Evolutionary conservation across 2,329 filamentous ascomycete species (phyloP).

Genomic region (Pseudocercospora fijiensis): DNA sequence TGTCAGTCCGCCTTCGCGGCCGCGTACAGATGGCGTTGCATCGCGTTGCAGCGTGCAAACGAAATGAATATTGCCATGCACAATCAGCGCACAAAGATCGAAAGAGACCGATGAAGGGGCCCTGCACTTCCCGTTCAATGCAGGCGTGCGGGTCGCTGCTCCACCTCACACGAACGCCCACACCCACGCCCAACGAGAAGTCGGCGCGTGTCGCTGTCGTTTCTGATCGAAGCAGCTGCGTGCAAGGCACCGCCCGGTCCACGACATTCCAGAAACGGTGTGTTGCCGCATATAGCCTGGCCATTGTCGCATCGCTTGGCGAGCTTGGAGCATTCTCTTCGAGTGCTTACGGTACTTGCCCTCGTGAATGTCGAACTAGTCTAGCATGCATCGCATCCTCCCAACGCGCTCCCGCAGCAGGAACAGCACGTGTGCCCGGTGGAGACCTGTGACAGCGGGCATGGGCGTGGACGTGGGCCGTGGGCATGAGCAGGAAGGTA

Average conservation of each 20-base stretch:
- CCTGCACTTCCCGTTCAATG: too few species aligned
- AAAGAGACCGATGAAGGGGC: constrained; percentile 21
- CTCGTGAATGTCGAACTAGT: constrained; percentile 8
- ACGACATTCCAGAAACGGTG: constrained; percentile 18
- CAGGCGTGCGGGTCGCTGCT: constrained; percentile 17
- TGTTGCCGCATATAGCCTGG: constrained; percentile 10
- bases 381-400: constrained; percentile 21
- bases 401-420: constrained; percentile 13
- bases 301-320: constrained; percentile 17
- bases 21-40: not conserved
- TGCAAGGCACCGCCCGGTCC: constrained; percentile 11
- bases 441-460: constrained; percentile 16
- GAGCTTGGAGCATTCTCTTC: constrained; percentile 9
- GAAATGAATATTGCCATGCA: not conserved
- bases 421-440: constrained; percentile 21
- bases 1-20: not conserved
- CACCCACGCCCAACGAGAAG: constrained; percentile 14
- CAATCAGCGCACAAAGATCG: constrained; percentile 11
- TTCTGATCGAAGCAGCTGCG: constrained; percentile 18
- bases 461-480: too few species aligned
- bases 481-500: constrained; percentile 26
- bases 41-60: not conserved
- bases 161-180: constrained; percentile 19
- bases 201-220: constrained; percentile 16
- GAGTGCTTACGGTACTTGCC: constrained; percentile 15